Conservation (phyloP, 2,329 filamentous ascomycete genomes). For the Trichoderma guizhouense region DNA sequence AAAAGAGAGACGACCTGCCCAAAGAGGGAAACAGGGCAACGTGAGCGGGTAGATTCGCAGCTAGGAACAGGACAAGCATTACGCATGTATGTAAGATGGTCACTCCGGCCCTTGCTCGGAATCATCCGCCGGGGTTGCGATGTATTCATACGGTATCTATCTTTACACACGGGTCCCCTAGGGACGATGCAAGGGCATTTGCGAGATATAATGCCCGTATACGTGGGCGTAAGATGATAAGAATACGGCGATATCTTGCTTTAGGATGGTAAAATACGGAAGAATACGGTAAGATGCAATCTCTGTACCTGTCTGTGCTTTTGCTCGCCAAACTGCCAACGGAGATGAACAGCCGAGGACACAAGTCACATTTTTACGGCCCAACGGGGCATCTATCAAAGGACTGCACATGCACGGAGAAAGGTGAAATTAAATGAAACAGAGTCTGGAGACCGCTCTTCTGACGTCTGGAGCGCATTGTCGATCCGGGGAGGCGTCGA, state of each 20-base stretch:
- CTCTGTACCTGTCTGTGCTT: not conserved
- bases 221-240: not conserved
- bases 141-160: too few species aligned
- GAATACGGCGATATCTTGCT: not conserved
- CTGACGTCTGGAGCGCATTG: not conserved
- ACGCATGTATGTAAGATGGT: not conserved
- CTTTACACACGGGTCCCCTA: not conserved
- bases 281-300: not conserved
- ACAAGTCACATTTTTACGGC: not conserved
- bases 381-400: not conserved
- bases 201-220: not conserved
- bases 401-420: not conserved
- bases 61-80: not conserved
- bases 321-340: not conserved
- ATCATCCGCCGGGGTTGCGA: not conserved
- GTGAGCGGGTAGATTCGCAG: not conserved
- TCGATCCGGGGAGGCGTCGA: not conserved
- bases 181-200: not conserved
- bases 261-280: not conserved
- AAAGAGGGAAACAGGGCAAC: not conserved
- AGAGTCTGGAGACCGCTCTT: constrained; percentile 2
- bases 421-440: not conserved
- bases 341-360: not conserved
- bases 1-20: not conserved
- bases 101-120: not conserved